phyloP scores from a whole-genome alignment of 2,329 filamentous ascomycete genomes.

The Apiospora sp. region DNA sequence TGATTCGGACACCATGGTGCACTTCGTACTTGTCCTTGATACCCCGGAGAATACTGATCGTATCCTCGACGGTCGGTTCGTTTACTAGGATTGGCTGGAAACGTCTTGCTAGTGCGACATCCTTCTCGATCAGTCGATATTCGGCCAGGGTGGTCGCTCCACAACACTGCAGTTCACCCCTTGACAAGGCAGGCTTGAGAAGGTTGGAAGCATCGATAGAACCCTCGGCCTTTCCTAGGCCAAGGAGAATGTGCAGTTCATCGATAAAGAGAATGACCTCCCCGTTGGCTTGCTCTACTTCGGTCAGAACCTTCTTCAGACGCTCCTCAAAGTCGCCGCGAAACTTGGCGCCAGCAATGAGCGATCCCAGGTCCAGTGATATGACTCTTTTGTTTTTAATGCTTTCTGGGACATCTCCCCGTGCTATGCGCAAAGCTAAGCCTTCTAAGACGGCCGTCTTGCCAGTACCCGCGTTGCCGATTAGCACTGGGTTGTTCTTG shows the following conservation, averaged over 20 bases:
- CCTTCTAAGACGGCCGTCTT: slow-evolving; percentile 96
- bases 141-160: slow-evolving; percentile 93
- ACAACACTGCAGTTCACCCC: slow-evolving; percentile 93
- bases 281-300: slow-evolving; percentile 88
- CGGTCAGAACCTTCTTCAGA: slow-evolving; percentile 87
- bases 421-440: slow-evolving; percentile 86
- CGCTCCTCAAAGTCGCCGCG: slow-evolving; percentile 96
- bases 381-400: slow-evolving; percentile 95
- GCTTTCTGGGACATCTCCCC: slow-evolving; percentile 92
- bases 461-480: slow-evolving; percentile 88
- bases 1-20: slow-evolving; percentile 95
- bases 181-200: slow-evolving; percentile 89
- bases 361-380: slow-evolving; percentile 84
- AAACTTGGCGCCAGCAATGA: slow-evolving; percentile 96
- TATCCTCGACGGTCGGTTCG: slow-evolving; percentile 90
- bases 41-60: slow-evolving; percentile 91
- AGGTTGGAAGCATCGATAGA: slow-evolving; percentile 97
- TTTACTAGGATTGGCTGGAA: slow-evolving; percentile 96
- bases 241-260: slow-evolving; percentile 89
- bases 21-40: slow-evolving; percentile 99
- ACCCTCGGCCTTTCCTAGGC: slow-evolving; percentile 92
- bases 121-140: slow-evolving; percentile 94
- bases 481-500: slow-evolving; percentile 96
- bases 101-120: slow-evolving; percentile 87
- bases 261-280: slow-evolving; percentile 95